These are phyloP conservation scores for Lachancea kluyveri DNA, from an alignment of 805 yeast species.

Conservation along the genomic window DNA sequence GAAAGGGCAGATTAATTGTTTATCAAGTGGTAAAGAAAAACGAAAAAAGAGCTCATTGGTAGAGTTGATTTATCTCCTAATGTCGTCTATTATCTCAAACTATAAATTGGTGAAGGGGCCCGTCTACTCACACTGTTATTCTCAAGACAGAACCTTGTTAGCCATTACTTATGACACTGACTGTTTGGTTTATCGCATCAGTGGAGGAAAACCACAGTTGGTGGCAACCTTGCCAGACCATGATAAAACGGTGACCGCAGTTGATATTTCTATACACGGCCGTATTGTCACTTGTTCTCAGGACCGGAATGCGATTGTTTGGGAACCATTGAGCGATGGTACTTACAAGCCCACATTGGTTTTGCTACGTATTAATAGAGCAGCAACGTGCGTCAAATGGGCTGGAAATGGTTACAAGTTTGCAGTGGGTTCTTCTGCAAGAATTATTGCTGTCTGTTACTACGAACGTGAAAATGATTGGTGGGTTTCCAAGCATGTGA, in stretches of 20 bases:
- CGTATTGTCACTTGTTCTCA: constrained; percentile 95
- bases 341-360: constrained; percentile 84
- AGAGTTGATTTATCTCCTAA: no score
- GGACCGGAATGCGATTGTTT: constrained; percentile 94
- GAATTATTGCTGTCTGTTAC: constrained; percentile 92
- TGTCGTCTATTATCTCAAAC: constrained; percentile 28
- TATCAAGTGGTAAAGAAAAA: no score
- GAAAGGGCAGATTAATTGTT: no score
- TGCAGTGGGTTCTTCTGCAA: constrained; percentile 95
- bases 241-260: constrained; percentile 90
- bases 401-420: constrained; percentile 91
- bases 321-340: constrained; percentile 68
- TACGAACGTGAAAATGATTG: constrained; percentile 95
- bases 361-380: constrained; percentile 84
- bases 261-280: constrained; percentile 84
- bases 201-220: constrained; percentile 46
- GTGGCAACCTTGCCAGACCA: constrained; percentile 71
- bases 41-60: no score
- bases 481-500: constrained; percentile 99
- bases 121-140: constrained; percentile 87
- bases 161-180: constrained; percentile 78
- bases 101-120: constrained; percentile 76
- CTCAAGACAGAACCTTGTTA: constrained; percentile 54
- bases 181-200: constrained; percentile 66
- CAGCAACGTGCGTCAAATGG: constrained; percentile 94